These are phyloP conservation scores for Asterophora parasitica DNA, from an alignment of 768 basidiomycete genomes.

Conservation along the genomic window DNA sequence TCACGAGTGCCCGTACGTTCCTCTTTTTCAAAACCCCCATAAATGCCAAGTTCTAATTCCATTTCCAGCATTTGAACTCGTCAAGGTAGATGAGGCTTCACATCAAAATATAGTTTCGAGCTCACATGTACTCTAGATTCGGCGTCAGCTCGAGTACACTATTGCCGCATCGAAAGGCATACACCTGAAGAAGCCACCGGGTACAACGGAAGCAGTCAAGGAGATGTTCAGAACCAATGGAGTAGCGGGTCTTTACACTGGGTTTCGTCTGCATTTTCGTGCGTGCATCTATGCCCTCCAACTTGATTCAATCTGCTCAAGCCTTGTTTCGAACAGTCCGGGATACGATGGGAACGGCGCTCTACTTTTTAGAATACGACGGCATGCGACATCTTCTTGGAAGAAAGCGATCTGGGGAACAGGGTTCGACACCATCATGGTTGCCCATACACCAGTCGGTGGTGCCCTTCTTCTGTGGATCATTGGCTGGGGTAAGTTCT, in stretches of 20 bases:
- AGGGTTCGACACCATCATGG: constrained; percentile 81
- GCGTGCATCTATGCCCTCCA: constrained; percentile 21
- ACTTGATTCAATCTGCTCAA: neutral
- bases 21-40: neutral
- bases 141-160: constrained; percentile 87
- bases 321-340: constrained; percentile 48
- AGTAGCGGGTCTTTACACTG: constrained; percentile 68
- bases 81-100: constrained; percentile 58
- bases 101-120: constrained; percentile 5
- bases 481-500: constrained; percentile 69
- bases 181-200: constrained; percentile 69
- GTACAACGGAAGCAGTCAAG: constrained; percentile 70
- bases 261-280: constrained; percentile 86
- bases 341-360: constrained; percentile 82
- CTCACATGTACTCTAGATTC: constrained; percentile 48
- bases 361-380: constrained; percentile 95
- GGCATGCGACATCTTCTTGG: constrained; percentile 85
- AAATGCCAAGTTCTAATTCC: neutral
- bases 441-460: constrained; percentile 74
- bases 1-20: constrained; percentile 82
- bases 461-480: constrained; percentile 90
- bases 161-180: constrained; percentile 81
- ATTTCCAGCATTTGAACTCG: constrained; percentile 81
- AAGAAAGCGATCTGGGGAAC: constrained; percentile 69
- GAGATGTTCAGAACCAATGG: constrained; percentile 71